phyloP scores from a whole-genome alignment of 2,329 filamentous ascomycete genomes.

The Fusarium keratoplasticum region DNA sequence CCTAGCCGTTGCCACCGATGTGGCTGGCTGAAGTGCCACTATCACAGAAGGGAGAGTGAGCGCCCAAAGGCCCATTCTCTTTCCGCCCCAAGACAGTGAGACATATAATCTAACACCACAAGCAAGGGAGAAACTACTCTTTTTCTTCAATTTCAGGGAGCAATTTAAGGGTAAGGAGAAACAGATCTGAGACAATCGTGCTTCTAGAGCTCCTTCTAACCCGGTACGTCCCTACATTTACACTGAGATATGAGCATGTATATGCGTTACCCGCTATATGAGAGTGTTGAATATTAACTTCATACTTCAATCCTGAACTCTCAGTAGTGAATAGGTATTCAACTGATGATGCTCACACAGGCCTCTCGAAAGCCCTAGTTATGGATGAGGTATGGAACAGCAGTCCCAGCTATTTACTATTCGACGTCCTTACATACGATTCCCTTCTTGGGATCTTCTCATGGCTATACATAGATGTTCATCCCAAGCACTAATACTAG shows the following conservation, averaged over 20 bases:
- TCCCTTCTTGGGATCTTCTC: background rate
- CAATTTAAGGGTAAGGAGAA: background rate
- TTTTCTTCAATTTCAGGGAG: background rate
- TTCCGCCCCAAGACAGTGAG: background rate
- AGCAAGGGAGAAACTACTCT: background rate
- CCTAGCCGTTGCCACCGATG: background rate
- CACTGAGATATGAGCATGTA: background rate
- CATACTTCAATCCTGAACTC: background rate
- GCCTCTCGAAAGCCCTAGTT: background rate
- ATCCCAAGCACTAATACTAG: background rate
- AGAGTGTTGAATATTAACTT: background rate
- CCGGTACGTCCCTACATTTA: background rate
- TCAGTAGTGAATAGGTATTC: background rate
- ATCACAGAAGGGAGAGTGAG: background rate
- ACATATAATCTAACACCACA: background rate
- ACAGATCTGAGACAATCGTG: background rate
- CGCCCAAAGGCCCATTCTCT: background rate
- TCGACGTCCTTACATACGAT: background rate
- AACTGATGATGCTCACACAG: background rate
- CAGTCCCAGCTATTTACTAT: background rate
- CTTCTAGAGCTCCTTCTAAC: background rate
- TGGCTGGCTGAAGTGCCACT: background rate
- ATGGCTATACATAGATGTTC: background rate
- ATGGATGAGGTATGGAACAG: background rate
- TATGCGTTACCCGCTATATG: background rate